Percentiles rank a stretch among this genome's conserved stretches.
phyloP scores from a whole-genome alignment of 148 eudicot species.

The Rhododendron ovatum region DNA sequence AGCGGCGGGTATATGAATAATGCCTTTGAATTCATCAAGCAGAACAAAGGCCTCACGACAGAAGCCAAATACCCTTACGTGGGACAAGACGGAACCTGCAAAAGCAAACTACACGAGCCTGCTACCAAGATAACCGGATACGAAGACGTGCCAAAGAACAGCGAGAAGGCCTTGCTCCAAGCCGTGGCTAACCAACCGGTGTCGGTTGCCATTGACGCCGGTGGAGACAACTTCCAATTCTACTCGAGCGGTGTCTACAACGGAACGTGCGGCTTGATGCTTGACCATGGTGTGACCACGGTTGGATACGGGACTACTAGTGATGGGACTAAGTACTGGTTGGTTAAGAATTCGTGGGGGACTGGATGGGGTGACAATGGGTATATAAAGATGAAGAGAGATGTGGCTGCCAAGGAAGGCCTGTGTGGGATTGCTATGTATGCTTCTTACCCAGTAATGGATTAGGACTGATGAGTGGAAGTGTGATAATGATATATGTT shows the following conservation, averaged over 20 bases:
- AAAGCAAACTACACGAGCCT: neutral
- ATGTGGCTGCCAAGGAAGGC: constrained; percentile 28
- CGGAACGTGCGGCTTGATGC: constrained; percentile 31
- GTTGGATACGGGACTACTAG: constrained; percentile 12
- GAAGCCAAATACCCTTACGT: constrained; percentile 50
- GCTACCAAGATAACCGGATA: constrained; percentile 32
- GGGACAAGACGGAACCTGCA: constrained; percentile 28
- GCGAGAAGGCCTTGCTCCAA: constrained; percentile 30
- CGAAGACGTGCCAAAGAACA: constrained; percentile 34
- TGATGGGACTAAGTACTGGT: constrained; percentile 41
- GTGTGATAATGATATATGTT: neutral
- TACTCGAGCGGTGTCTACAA: constrained; percentile 37
- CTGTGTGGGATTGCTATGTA: constrained; percentile 51
- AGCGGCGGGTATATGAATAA: constrained; percentile 29
- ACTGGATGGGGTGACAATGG: constrained; percentile 47
- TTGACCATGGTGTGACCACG: constrained; percentile 35
- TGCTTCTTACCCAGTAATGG: constrained; percentile 45
- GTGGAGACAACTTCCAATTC: constrained; percentile 28
- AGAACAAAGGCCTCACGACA: constrained; percentile 38
- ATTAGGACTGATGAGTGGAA: neutral
- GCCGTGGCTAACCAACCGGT: constrained; percentile 52
- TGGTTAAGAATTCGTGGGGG: constrained; percentile 54
- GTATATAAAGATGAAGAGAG: constrained; percentile 36
- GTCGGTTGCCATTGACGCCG: constrained; percentile 31
- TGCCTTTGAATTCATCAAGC: constrained; percentile 34